A percentile compares a stretch with the other conserved stretches of the same genome.
phyloP scores from a whole-genome alignment of 2,329 filamentous ascomycete species.

The Graphium sp. region DNA sequence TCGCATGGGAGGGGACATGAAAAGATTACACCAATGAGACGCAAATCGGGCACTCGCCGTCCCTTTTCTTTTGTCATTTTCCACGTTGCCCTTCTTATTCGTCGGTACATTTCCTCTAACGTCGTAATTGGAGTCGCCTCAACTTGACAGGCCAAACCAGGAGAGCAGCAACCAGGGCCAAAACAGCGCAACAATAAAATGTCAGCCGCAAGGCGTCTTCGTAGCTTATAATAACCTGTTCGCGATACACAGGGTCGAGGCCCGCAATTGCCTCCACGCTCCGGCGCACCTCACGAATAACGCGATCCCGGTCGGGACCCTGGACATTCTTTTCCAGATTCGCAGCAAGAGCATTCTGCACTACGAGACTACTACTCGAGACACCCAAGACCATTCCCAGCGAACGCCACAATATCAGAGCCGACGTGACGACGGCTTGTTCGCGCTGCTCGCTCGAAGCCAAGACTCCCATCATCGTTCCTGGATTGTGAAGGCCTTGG shows the following conservation, averaged over 20 bases:
- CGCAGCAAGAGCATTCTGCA: slow-evolving; percentile 51
- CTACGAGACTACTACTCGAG: slow-evolving; percentile 49
- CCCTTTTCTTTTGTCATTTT: slow-evolving; percentile 1
- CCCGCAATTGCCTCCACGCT: slow-evolving; percentile 35
- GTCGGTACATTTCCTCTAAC: neutral
- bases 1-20: too few relatives aligned
- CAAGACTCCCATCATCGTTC: slow-evolving; percentile 45
- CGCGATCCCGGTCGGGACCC: slow-evolving; percentile 36
- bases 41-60: too few relatives aligned
- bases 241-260: slow-evolving; percentile 24
- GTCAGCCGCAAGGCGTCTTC: slow-evolving; percentile 29
- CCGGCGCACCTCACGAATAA: slow-evolving; percentile 32
- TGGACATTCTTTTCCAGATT: slow-evolving; percentile 42
- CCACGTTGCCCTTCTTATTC: neutral
- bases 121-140: slow-evolving; percentile 34
- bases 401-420: slow-evolving; percentile 54
- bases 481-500: slow-evolving; percentile 47
- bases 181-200: slow-evolving; percentile 22
- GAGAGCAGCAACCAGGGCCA: slow-evolving; percentile 30
- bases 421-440: slow-evolving; percentile 53
- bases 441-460: slow-evolving; percentile 40
- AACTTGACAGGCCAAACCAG: slow-evolving; percentile 34
- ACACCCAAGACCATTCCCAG: slow-evolving; percentile 62
- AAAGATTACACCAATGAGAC: too few relatives aligned
- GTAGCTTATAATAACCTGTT: slow-evolving; percentile 39